These are phyloP conservation scores for Daedalea quercina DNA, from an alignment of 768 basidiomycete species.

Conservation along the genomic window DNA sequence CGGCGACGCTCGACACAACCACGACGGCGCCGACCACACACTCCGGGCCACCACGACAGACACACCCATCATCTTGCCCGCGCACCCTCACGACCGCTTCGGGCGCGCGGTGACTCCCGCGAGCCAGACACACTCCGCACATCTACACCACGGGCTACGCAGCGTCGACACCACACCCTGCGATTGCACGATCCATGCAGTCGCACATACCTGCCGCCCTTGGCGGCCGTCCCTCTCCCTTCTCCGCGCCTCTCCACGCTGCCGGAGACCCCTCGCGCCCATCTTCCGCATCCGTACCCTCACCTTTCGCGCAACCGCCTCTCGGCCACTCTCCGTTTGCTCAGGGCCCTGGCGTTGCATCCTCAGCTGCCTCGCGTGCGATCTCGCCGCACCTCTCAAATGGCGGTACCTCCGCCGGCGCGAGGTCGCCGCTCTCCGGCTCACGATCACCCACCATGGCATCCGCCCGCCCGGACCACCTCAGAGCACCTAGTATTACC, in stretches of 20 bases:
- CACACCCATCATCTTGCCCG: not conserved
- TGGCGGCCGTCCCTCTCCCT: not conserved
- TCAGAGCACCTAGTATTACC: not conserved
- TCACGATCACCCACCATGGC: not conserved
- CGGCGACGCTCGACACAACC: not conserved
- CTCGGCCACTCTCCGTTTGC: not conserved
- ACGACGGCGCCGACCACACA: not conserved
- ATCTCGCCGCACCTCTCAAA: not conserved
- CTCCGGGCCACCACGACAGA: not conserved
- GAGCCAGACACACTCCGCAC: not conserved
- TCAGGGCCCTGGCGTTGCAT: not conserved
- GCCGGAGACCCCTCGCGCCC: slow-evolving; percentile 4
- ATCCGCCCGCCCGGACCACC: not conserved
- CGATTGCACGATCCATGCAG: not conserved
- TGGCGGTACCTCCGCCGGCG: not conserved
- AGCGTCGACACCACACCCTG: not conserved
- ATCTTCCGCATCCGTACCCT: not conserved
- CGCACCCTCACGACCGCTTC: not conserved
- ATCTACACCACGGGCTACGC: not conserved
- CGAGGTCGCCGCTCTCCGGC: not conserved
- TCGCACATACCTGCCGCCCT: not conserved
- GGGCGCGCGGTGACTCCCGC: not conserved
- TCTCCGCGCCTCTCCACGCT: slow-evolving; percentile 5
- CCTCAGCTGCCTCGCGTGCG: not conserved
- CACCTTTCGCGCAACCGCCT: not conserved